These are phyloP conservation scores for Wilcoxina mikolae DNA, from an alignment of 495 filamentous ascomycete genomes.

Conservation along the genomic window DNA sequence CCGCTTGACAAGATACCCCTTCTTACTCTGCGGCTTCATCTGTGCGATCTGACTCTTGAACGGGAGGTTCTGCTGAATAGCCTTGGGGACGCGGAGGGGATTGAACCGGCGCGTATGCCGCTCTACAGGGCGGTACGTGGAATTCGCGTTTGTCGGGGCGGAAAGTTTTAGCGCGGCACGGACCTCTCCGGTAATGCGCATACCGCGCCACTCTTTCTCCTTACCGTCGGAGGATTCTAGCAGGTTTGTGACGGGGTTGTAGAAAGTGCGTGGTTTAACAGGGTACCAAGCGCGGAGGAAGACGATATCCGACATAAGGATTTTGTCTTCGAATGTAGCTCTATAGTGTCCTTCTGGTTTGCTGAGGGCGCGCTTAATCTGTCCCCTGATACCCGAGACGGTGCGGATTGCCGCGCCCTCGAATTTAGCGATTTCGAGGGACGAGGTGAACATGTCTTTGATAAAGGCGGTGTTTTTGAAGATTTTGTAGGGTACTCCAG, in stretches of 20 bases:
- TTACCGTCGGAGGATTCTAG: constrained; percentile 34
- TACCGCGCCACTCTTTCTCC: constrained; percentile 61
- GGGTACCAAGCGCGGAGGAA: constrained; percentile 95
- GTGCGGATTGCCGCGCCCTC: constrained; percentile 91
- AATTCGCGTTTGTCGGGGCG: constrained; percentile 65
- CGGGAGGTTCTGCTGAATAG: constrained; percentile 70
- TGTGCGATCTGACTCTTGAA: constrained; percentile 82
- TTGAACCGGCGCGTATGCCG: constrained; percentile 80
- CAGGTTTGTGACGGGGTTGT: constrained; percentile 90
- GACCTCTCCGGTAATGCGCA: constrained; percentile 91
- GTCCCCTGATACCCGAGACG: constrained; percentile 85
- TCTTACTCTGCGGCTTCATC: constrained; percentile 61
- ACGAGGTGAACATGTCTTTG: constrained; percentile 90
- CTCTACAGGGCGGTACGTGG: constrained; percentile 67
- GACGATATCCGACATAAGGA: constrained; percentile 88
- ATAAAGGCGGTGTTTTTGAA: constrained; percentile 99
- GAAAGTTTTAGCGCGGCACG: constrained; percentile 58
- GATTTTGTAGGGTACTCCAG: constrained; percentile 84
- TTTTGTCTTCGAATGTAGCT: constrained; percentile 96
- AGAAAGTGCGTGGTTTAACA: constrained; percentile 83
- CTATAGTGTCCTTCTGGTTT: constrained; percentile 91
- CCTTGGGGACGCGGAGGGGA: constrained; percentile 71
- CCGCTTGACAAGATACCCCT: constrained; percentile 88
- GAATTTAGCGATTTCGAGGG: constrained; percentile 92
- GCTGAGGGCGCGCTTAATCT: constrained; percentile 83